Evolutionary conservation across 169 alveolate species (phyloP).

Genomic region (Condylostoma magnum): DNA sequence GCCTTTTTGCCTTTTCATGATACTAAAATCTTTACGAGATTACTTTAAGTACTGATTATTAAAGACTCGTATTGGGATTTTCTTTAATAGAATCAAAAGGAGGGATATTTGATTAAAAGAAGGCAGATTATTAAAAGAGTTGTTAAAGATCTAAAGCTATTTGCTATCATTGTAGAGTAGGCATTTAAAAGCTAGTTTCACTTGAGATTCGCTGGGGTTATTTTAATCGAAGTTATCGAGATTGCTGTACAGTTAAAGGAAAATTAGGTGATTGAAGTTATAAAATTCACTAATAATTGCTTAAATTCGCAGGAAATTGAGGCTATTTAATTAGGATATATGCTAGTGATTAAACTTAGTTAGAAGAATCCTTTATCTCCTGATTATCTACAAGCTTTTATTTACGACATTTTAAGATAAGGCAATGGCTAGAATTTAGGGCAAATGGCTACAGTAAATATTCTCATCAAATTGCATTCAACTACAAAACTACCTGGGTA

Average conservation of each 20-base stretch:
- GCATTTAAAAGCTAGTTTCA: background rate
- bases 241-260: background rate
- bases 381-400: constrained; percentile 7
- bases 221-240: background rate
- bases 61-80: background rate
- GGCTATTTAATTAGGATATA: background rate
- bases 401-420: background rate
- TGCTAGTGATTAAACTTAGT: background rate
- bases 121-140: background rate
- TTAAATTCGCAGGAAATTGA: background rate
- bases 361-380: constrained; percentile 11
- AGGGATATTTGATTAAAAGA: background rate
- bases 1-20: constrained; percentile 27
- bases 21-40: background rate
- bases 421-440: background rate
- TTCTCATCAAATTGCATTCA: background rate
- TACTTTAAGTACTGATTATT: background rate
- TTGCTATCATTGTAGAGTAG: background rate
- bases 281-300: background rate
- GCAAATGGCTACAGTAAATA: background rate
- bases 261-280: background rate
- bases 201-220: constrained; percentile 3
- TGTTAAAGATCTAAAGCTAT: background rate
- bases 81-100: background rate
- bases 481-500: background rate